These are phyloP conservation scores for Yamadazyma triangularis DNA, from an alignment of 1,139 yeast species.

Conservation along the genomic window DNA sequence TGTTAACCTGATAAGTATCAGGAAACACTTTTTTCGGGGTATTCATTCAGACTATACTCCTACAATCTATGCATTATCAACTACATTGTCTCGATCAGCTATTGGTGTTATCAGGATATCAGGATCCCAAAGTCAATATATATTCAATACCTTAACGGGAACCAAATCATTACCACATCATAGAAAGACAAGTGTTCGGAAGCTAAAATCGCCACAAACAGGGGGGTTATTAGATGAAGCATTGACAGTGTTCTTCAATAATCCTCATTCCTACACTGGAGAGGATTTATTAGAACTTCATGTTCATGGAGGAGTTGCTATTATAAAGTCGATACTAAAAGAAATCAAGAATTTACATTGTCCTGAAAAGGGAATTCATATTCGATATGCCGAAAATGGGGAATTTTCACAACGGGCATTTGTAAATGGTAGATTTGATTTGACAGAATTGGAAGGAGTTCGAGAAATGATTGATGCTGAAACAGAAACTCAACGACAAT, in stretches of 20 bases:
- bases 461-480: slow-evolving; percentile 90
- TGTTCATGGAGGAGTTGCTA: slow-evolving; percentile 91
- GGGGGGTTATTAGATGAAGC: slow-evolving; percentile 67
- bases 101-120: slow-evolving; percentile 82
- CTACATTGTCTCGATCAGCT: slow-evolving; percentile 78
- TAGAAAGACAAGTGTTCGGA: slow-evolving; percentile 54
- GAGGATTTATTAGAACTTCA: slow-evolving; percentile 87
- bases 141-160: slow-evolving; percentile 46
- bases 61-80: slow-evolving; percentile 87
- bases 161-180: slow-evolving; percentile 37
- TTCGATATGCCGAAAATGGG: slow-evolving; percentile 87
- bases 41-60: slow-evolving; percentile 22
- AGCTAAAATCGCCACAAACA: slow-evolving; percentile 39
- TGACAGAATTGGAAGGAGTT: slow-evolving; percentile 89
- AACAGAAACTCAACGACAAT: slow-evolving; percentile 79
- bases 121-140: slow-evolving; percentile 56
- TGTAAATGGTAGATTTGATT: slow-evolving; percentile 58
- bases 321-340: slow-evolving; percentile 60
- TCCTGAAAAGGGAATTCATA: slow-evolving; percentile 33
- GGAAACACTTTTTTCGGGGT: too few species aligned
- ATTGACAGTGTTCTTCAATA: slow-evolving; percentile 59
- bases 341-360: slow-evolving; percentile 55
- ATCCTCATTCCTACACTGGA: slow-evolving; percentile 88
- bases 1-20: too few species aligned
- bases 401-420: slow-evolving; percentile 88